A percentile compares a stretch with the other conserved stretches of the same genome.
These are phyloP conservation scores for Oryza nivara DNA, from an alignment of 176 grass and related monocot genomes.

Conservation along the genomic window DNA sequence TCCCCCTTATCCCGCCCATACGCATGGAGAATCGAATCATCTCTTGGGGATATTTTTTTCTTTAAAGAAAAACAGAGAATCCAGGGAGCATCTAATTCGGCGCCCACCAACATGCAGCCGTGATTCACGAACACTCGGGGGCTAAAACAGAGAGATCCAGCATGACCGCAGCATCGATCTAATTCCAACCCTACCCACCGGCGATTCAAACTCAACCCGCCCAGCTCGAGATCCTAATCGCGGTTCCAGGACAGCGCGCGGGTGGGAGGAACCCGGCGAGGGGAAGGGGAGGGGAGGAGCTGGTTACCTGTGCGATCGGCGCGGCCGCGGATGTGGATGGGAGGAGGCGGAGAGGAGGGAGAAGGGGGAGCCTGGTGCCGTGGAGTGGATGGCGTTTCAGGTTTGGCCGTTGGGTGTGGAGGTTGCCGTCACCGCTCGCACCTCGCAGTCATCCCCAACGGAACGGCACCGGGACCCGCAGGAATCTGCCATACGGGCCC, in stretches of 20 bases:
- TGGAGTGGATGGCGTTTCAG: constrained; percentile 13
- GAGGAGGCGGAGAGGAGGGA: neutral
- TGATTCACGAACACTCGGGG: neutral
- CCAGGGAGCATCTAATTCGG: constrained; percentile 33
- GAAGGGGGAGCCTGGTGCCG: neutral
- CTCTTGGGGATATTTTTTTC: neutral
- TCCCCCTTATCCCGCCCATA: neutral
- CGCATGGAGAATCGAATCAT: constrained; percentile 33
- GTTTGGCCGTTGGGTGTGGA: neutral
- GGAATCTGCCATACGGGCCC: constrained; percentile 25
- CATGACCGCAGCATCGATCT: neutral
- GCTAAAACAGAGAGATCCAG: constrained; percentile 26
- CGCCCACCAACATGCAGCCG: neutral
- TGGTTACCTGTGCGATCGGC: constrained; percentile 40
- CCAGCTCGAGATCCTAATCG: neutral
- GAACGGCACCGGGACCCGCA: neutral
- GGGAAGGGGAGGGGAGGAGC: neutral
- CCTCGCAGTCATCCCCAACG: neutral
- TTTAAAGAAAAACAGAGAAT: neutral
- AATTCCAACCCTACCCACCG: neutral
- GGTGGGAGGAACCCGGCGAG: neutral
- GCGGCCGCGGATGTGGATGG: constrained; percentile 9
- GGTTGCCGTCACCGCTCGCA: constrained; percentile 10
- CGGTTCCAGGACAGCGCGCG: neutral
- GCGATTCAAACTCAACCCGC: neutral